These are phyloP conservation scores for Hypoxylon sp. DNA, from an alignment of 2,329 filamentous ascomycete species.

Conservation along the genomic window DNA sequence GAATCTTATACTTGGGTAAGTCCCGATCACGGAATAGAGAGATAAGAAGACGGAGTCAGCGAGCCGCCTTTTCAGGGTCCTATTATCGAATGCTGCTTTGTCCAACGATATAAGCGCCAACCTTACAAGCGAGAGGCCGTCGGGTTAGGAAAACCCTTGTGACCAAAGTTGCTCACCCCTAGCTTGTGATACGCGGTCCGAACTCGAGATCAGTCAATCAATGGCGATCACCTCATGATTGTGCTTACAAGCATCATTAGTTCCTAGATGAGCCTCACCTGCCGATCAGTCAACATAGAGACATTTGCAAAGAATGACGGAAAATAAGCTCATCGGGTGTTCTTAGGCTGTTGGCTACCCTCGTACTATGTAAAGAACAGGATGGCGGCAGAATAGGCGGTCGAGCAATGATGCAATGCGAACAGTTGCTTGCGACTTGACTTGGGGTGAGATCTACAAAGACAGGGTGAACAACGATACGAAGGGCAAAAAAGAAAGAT, in stretches of 20 bases:
- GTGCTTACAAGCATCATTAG: slow-evolving; percentile 21
- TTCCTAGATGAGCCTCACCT: slow-evolving; percentile 23
- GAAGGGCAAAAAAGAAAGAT: slow-evolving; percentile 1
- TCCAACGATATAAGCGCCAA: slow-evolving; percentile 34
- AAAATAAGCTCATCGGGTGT: slow-evolving; percentile 30
- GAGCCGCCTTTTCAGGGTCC: slow-evolving; percentile 34
- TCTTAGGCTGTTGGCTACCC: not conserved
- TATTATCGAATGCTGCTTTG: slow-evolving; percentile 21
- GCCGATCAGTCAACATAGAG: slow-evolving; percentile 12
- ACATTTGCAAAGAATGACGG: slow-evolving; percentile 32
- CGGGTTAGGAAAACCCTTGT: slow-evolving; percentile 29
- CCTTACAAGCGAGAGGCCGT: slow-evolving; percentile 15
- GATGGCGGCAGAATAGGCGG: slow-evolving; percentile 24
- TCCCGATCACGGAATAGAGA: slow-evolving; percentile 26
- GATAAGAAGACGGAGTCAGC: slow-evolving; percentile 19
- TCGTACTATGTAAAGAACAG: too few relatives aligned
- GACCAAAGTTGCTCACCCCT: slow-evolving; percentile 15
- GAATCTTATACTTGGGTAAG: slow-evolving; percentile 4
- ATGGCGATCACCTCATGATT: slow-evolving; percentile 32
- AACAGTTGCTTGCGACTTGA: slow-evolving; percentile 32
- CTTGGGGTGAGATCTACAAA: slow-evolving; percentile 26
- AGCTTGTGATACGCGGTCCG: slow-evolving; percentile 15
- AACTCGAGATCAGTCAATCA: too few relatives aligned
- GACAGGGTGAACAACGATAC: slow-evolving; percentile 1
- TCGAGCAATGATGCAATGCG: slow-evolving; percentile 36